These are phyloP conservation scores for Austroboletus eburneus DNA, from an alignment of 768 basidiomycete genomes.

Conservation along the genomic window DNA sequence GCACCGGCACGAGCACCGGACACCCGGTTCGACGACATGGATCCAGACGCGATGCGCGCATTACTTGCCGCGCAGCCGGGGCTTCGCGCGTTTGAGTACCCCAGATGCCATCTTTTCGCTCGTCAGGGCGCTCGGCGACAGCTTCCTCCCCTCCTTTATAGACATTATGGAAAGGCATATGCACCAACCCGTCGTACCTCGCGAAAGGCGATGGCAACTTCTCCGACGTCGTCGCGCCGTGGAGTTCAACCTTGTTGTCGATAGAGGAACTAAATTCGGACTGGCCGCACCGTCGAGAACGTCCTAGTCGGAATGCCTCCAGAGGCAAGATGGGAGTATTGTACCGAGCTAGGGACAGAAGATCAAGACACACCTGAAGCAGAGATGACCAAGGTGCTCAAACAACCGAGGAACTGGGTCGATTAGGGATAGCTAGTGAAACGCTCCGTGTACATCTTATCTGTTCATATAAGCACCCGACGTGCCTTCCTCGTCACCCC, in stretches of 20 bases:
- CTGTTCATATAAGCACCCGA: no score
- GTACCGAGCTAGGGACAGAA: constrained; percentile 47
- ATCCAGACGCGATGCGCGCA: constrained; percentile 24
- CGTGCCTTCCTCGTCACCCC: constrained; percentile 2
- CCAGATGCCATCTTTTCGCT: constrained; percentile 42
- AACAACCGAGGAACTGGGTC: constrained; percentile 20
- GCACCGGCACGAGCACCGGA: constrained; percentile 51
- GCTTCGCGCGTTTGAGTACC: constrained; percentile 14
- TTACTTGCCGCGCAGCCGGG: constrained; percentile 16
- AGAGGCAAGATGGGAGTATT: constrained; percentile 68
- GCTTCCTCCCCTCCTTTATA: constrained; percentile 46
- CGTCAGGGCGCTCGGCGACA: constrained; percentile 38
- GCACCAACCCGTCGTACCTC: constrained; percentile 21
- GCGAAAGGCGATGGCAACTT: constrained; percentile 47
- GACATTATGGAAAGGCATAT: constrained; percentile 39
- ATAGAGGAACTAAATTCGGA: constrained; percentile 67
- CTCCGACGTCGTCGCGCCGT: constrained; percentile 49
- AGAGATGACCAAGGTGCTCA: constrained; percentile 47
- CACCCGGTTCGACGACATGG: constrained; percentile 54
- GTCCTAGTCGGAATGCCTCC: constrained; percentile 65
- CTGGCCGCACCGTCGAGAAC: constrained; percentile 61
- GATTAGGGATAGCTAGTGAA: background rate
- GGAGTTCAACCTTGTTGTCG: constrained; percentile 64
- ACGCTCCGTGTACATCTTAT: no score
- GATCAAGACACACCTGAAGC: constrained; percentile 46